phyloP scores from a whole-genome alignment of 441 rosid genomes.

The Erysimum cheiri region DNA sequence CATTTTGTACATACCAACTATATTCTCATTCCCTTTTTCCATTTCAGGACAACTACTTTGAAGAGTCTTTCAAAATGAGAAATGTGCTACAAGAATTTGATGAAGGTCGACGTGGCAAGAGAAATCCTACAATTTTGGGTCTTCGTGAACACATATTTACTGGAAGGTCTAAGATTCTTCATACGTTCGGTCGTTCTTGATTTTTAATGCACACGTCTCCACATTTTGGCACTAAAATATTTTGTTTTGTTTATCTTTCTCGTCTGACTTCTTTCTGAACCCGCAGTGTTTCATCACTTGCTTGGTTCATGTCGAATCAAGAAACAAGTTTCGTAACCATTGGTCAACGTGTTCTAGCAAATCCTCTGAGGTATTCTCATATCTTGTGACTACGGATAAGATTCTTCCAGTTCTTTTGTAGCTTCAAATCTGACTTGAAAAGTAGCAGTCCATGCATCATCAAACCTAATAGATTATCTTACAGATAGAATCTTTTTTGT shows the following conservation, averaged over 20 bases:
- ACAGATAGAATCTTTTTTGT: conserved; percentile 4
- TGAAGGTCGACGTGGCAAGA: conserved; percentile 81
- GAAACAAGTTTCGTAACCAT: conserved; percentile 98
- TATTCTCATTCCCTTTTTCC: conserved; percentile 30
- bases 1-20: conserved; percentile 15
- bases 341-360: conserved; percentile 95
- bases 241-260: conserved; percentile 11
- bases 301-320: conserved; percentile 99
- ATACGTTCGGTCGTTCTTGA: conserved; percentile 33
- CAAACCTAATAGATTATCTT: conserved; percentile 4
- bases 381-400: conserved; percentile 22
- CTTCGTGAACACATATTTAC: conserved; percentile 96
- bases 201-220: conserved; percentile 6
- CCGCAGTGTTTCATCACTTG: conserved; percentile 91
- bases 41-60: conserved; percentile 97
- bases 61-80: conserved; percentile 99
- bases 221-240: conserved; percentile 16
- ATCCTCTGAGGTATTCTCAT: conserved; percentile 79
- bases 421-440: conserved; percentile 29
- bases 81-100: conserved; percentile 89
- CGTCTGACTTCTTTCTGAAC: conserved; percentile 35
- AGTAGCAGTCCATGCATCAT: conserved; percentile 13
- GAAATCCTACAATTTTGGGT: conserved; percentile 97
- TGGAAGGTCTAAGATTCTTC: conserved; percentile 21
- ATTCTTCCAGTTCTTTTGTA: conserved; percentile 31